These are phyloP conservation scores for Leccinum disarticulatum DNA, from an alignment of 768 basidiomycete species.

Conservation along the genomic window DNA sequence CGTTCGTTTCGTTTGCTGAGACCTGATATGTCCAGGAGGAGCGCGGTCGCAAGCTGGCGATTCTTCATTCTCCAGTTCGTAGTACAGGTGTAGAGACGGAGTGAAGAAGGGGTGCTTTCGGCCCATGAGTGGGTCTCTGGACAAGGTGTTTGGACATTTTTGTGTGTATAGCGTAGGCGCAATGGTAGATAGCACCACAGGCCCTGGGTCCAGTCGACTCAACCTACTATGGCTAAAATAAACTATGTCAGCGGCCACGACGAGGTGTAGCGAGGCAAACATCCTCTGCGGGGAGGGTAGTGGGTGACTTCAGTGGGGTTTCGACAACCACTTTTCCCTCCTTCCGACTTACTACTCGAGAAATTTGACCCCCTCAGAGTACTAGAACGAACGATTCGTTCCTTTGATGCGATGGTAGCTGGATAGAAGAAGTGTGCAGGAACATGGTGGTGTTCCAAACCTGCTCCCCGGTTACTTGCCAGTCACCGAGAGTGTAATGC, in stretches of 20 bases:
- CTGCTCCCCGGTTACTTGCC: background rate
- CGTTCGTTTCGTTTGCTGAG: background rate
- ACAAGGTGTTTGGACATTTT: too few relatives aligned
- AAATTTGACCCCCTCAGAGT: background rate
- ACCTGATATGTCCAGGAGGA: constrained; percentile 13
- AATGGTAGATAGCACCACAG: background rate
- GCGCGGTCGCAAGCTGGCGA: constrained; percentile 18
- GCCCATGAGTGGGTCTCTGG: background rate
- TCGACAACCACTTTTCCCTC: background rate
- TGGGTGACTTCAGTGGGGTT: background rate
- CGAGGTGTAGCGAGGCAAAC: background rate
- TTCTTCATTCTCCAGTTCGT: constrained; percentile 6
- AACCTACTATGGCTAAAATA: too few relatives aligned
- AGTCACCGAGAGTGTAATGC: background rate
- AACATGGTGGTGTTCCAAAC: background rate
- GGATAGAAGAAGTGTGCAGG: background rate
- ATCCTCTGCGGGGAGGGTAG: background rate
- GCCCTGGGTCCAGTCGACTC: too few relatives aligned
- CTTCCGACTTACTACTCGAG: background rate
- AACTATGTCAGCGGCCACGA: too few relatives aligned
- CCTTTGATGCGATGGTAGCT: background rate
- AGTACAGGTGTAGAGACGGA: background rate
- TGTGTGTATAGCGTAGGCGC: background rate
- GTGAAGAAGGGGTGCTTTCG: background rate
- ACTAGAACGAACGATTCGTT: background rate